A percentile compares a stretch with the other conserved stretches of the same genome.
phyloP scores from a whole-genome alignment of 768 basidiomycete genomes.

The Leucocoprinus sp. region DNA sequence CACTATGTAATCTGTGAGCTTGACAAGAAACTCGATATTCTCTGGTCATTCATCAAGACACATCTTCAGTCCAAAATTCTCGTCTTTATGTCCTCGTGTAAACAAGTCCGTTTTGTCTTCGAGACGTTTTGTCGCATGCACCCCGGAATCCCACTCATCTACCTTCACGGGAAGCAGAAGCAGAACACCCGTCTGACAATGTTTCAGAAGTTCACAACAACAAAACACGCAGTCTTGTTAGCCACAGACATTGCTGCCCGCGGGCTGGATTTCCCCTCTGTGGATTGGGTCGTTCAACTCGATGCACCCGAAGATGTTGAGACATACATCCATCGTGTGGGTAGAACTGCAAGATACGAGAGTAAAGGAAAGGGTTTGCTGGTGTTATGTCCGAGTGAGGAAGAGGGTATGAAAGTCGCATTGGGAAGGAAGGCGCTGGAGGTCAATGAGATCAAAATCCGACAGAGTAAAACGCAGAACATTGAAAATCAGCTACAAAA shows the following conservation, averaged over 20 bases:
- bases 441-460: constrained; percentile 78
- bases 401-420: constrained; percentile 77
- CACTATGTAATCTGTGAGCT: constrained; percentile 79
- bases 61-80: constrained; percentile 88
- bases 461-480: constrained; percentile 75
- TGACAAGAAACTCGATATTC: constrained; percentile 81
- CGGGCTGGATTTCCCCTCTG: constrained; percentile 91
- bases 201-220: constrained; percentile 77
- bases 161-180: constrained; percentile 95
- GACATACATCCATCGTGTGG: constrained; percentile 96
- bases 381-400: constrained; percentile 83
- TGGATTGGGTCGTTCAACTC: constrained; percentile 95
- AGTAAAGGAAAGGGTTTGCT: constrained; percentile 81
- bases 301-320: constrained; percentile 97
- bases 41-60: constrained; percentile 93
- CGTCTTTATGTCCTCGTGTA: constrained; percentile 91
- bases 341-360: constrained; percentile 90
- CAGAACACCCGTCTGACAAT: constrained; percentile 80
- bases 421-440: constrained; percentile 66
- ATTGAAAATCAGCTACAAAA: constrained; percentile 87
- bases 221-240: constrained; percentile 79
- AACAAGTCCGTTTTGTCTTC: constrained; percentile 95
- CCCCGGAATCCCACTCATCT: constrained; percentile 87
- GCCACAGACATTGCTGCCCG: constrained; percentile 96
- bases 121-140: constrained; percentile 96